phyloP scores from a whole-genome alignment of 352 stramenopile species.

The Globisporangium emineosum region DNA sequence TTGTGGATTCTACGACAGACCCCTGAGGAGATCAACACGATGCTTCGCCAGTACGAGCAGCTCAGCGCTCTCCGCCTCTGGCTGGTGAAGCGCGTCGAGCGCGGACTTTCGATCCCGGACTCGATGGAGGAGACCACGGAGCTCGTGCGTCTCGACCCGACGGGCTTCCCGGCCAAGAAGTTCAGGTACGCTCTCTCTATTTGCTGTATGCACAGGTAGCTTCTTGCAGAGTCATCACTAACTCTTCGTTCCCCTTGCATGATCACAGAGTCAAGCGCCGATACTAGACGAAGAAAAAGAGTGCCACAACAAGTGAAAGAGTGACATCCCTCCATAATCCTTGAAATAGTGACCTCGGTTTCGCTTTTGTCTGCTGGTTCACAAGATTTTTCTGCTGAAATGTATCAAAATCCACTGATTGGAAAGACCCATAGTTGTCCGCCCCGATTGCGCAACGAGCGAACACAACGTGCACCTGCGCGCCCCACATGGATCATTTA shows the following conservation, averaged over 20 bases:
- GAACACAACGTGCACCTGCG: background rate
- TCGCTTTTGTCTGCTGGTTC: slow-evolving; percentile 11
- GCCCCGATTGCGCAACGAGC: slow-evolving; percentile 16
- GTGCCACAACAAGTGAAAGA: background rate
- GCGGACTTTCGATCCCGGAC: slow-evolving; percentile 66
- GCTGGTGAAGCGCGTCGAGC: slow-evolving; percentile 80
- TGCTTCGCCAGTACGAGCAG: slow-evolving; percentile 84
- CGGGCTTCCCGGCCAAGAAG: slow-evolving; percentile 81
- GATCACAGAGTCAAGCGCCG: slow-evolving; percentile 62
- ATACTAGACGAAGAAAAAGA: slow-evolving; percentile 32
- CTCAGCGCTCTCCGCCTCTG: slow-evolving; percentile 68
- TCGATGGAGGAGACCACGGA: slow-evolving; percentile 78
- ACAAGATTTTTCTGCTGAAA: slow-evolving; percentile 11
- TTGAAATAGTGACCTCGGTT: background rate
- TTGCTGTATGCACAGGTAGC: too few relatives aligned
- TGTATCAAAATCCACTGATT: slow-evolving; percentile 7
- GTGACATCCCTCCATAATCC: too few relatives aligned
- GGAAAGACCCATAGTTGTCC: background rate
- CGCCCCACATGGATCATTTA: background rate
- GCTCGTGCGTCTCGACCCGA: slow-evolving; percentile 77
- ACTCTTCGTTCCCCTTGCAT: background rate
- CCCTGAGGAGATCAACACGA: slow-evolving; percentile 84
- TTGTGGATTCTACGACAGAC: slow-evolving; percentile 29
- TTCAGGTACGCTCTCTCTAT: slow-evolving; percentile 47
- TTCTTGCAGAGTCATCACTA: too few relatives aligned